Evolutionary conservation across 768 basidiomycete genomes (phyloP).

Genomic region (Mycena alexandri): DNA sequence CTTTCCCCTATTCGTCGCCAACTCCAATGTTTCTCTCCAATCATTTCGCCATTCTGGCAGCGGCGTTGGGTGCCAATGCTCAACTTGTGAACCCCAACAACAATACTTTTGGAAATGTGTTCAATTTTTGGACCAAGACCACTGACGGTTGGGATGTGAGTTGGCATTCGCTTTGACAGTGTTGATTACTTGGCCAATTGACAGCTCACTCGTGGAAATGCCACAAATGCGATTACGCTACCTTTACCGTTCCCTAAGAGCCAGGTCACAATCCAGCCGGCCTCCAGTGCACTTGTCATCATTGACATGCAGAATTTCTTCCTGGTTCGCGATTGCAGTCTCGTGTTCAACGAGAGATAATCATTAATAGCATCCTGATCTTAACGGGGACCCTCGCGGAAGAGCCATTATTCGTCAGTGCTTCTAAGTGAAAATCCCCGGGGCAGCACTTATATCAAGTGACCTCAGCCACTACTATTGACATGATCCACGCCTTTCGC

Average conservation of each 20-base stretch:
- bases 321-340: slow-evolving; percentile 22
- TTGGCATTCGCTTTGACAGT: neutral
- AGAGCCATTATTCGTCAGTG: slow-evolving; percentile 48
- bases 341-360: neutral
- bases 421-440: neutral
- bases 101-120: slow-evolving; percentile 44
- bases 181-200: neutral
- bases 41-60: neutral
- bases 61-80: neutral
- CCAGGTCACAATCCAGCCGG: slow-evolving; percentile 46
- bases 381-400: slow-evolving; percentile 47
- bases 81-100: slow-evolving; percentile 30
- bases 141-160: slow-evolving; percentile 46
- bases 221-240: slow-evolving; percentile 42
- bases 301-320: slow-evolving; percentile 54
- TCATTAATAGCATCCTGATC: slow-evolving; percentile 39
- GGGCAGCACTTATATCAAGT: neutral
- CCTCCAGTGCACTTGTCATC: slow-evolving; percentile 49
- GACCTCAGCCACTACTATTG: slow-evolving; percentile 44
- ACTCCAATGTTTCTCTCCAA: slow-evolving; percentile 1
- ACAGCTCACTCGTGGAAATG: slow-evolving; percentile 47
- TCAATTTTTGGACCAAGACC: slow-evolving; percentile 48
- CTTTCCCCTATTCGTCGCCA: neutral
- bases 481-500: slow-evolving; percentile 48
- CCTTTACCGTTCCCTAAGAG: slow-evolving; percentile 42